phyloP scores from a whole-genome alignment of 2,329 filamentous ascomycete genomes.

The Neofusicoccum laricinum region DNA sequence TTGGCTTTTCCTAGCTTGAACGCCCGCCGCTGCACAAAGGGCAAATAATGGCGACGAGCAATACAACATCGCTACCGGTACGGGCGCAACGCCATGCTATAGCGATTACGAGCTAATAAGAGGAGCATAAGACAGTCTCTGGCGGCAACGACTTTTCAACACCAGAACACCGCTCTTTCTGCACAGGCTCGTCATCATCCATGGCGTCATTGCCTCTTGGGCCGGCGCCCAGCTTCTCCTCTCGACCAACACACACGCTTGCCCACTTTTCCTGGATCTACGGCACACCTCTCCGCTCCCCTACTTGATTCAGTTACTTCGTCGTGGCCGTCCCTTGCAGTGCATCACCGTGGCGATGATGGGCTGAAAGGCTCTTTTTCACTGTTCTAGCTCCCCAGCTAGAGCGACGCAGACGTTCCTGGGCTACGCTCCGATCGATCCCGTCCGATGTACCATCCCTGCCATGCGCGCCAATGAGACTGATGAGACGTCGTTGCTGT shows the following conservation, averaged over 20 bases:
- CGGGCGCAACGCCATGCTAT: slow-evolving; percentile 1
- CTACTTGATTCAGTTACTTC: background rate
- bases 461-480: background rate
- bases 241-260: background rate
- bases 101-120: background rate
- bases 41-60: background rate
- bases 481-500: background rate
- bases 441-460: background rate
- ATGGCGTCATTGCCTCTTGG: slow-evolving; percentile 8
- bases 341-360: background rate
- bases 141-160: slow-evolving; percentile 8
- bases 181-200: background rate
- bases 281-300: background rate
- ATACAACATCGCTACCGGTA: background rate
- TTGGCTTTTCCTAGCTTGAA: slow-evolving; percentile 11
- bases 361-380: background rate
- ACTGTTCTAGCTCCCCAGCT: background rate
- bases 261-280: background rate
- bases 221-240: background rate
- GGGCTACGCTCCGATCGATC: background rate
- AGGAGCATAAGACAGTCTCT: background rate
- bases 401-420: background rate
- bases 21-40: background rate
- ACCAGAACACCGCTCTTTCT: slow-evolving; percentile 1
- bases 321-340: background rate